Conservation (phyloP, 2,329 filamentous ascomycete genomes). For the Podosphaera fusca region DNA sequence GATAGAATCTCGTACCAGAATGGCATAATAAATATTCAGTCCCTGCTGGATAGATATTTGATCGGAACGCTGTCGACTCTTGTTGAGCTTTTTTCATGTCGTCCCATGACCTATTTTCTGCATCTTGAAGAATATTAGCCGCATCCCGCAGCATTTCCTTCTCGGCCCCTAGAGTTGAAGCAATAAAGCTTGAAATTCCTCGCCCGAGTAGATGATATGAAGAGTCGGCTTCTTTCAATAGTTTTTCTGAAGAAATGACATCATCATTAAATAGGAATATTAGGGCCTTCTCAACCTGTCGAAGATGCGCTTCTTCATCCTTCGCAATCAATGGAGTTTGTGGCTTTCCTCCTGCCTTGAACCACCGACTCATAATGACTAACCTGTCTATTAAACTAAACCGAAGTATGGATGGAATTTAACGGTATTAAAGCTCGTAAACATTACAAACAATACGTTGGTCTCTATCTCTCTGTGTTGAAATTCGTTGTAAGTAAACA, state of each 20-base stretch:
- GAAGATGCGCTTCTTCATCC: slow-evolving; percentile 29
- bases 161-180: slow-evolving; percentile 73
- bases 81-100: slow-evolving; percentile 57
- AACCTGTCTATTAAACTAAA: neutral
- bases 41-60: slow-evolving; percentile 50
- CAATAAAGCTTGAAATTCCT: slow-evolving; percentile 64
- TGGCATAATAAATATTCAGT: slow-evolving; percentile 71
- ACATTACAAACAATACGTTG: too few species aligned
- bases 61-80: slow-evolving; percentile 31
- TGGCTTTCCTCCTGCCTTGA: slow-evolving; percentile 9
- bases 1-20: slow-evolving; percentile 23
- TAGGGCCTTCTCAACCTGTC: slow-evolving; percentile 39
- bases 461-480: too few species aligned
- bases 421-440: too few species aligned
- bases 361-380: slow-evolving; percentile 15
- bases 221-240: slow-evolving; percentile 48
- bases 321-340: slow-evolving; percentile 14
- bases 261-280: slow-evolving; percentile 72
- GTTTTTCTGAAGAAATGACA: slow-evolving; percentile 58
- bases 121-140: slow-evolving; percentile 43
- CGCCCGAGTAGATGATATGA: slow-evolving; percentile 74
- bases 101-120: slow-evolving; percentile 52
- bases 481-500: too few species aligned
- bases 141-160: slow-evolving; percentile 78
- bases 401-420: neutral